Evolutionary conservation across 495 filamentous ascomycete species (phyloP).

Genomic region (Tuber brumale): DNA sequence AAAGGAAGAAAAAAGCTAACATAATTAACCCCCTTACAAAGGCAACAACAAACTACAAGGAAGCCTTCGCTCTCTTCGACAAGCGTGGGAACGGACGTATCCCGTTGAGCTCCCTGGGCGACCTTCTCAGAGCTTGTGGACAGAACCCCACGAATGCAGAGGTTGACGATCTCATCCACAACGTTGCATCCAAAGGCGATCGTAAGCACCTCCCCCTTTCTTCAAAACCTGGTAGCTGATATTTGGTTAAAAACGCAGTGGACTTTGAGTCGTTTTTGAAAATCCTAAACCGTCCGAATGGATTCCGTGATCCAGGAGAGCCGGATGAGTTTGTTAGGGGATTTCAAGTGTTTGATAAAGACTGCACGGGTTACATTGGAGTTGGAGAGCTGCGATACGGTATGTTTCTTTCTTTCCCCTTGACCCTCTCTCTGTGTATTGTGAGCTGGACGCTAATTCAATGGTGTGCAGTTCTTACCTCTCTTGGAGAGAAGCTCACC

Average conservation of each 20-base stretch:
- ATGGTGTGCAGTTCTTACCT: slow-evolving; percentile 65
- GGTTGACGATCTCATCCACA: slow-evolving; percentile 82
- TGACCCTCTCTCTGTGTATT: not conserved
- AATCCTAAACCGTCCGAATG: slow-evolving; percentile 91
- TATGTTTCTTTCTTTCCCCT: slow-evolving; percentile 41
- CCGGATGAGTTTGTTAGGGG: slow-evolving; percentile 96
- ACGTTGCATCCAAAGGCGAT: slow-evolving; percentile 62
- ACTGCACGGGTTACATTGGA: slow-evolving; percentile 94
- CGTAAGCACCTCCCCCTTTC: slow-evolving; percentile 55
- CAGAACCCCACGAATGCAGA: slow-evolving; percentile 95
- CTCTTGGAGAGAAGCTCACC: slow-evolving; percentile 96
- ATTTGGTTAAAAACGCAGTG: slow-evolving; percentile 51
- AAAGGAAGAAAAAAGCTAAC: not conserved
- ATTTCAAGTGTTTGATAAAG: slow-evolving; percentile 99
- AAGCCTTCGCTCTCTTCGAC: slow-evolving; percentile 98
- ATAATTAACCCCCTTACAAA: slow-evolving; percentile 44
- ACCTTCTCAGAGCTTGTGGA: slow-evolving; percentile 89
- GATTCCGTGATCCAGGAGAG: slow-evolving; percentile 95
- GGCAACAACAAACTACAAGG: slow-evolving; percentile 99
- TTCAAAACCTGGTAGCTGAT: slow-evolving; percentile 6
- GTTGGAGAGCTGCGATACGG: slow-evolving; percentile 92
- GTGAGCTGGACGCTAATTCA: not conserved
- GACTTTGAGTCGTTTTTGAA: slow-evolving; percentile 96
- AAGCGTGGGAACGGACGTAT: slow-evolving; percentile 94
- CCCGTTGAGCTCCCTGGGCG: slow-evolving; percentile 74